Evolutionary conservation across 164 flowering plant species (phyloP).

Genomic region (Houttuynia cordata): DNA sequence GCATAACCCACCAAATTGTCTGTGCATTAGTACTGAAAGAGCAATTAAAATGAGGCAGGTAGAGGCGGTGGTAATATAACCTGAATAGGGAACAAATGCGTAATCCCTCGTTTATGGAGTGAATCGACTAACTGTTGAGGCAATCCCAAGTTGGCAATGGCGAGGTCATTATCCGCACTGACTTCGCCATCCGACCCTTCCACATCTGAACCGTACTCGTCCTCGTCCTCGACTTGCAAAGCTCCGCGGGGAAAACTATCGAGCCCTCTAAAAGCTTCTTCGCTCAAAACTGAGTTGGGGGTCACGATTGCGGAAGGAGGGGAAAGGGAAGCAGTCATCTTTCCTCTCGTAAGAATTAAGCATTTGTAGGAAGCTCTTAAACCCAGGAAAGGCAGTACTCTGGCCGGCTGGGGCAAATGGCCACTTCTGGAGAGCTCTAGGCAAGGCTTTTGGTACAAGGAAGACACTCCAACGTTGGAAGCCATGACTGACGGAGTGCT

Average conservation of each 20-base stretch:
- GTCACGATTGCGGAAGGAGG: conserved; percentile 43
- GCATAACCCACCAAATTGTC: too few species aligned
- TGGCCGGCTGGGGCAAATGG: conserved; percentile 5
- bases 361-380: conserved; percentile 2
- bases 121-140: conserved; percentile 41
- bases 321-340: conserved; percentile 2
- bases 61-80: conserved; percentile 11
- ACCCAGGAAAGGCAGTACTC: conserved; percentile 9
- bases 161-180: conserved; percentile 26
- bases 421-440: conserved; percentile 17
- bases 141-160: conserved; percentile 32
- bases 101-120: conserved; percentile 53
- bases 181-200: conserved; percentile 2
- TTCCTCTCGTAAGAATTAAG: conserved; percentile 6
- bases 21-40: too few species aligned
- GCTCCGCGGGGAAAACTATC: conserved; percentile 17
- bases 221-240: conserved; percentile 9
- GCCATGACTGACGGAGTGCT: conserved; percentile 23
- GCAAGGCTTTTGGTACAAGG: conserved; percentile 24
- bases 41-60: neutral
- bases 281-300: conserved; percentile 58
- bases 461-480: conserved; percentile 31
- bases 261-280: conserved; percentile 53
- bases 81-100: conserved; percentile 69
- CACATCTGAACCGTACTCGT: conserved; percentile 9